Base-by-base conservation (phyloP, 768 basidiomycete species). In the Boletellus ananas region DNA sequence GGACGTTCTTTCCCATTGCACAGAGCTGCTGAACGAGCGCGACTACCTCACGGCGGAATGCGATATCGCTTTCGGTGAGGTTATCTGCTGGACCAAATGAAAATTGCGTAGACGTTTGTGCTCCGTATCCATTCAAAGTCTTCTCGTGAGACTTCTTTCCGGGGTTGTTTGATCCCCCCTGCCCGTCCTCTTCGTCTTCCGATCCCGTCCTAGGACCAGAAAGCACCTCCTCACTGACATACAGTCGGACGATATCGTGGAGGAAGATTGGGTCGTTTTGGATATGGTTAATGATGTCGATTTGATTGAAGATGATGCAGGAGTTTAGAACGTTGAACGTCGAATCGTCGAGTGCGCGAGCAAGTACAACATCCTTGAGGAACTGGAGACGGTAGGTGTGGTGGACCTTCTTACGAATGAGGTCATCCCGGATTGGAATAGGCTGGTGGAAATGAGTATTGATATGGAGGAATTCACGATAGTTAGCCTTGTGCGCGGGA, bases 261-360 rank as follows among this genome's bases (percentile, higher is more conserved):
- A 97, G 73, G 65, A 97, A 89, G 11, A 70, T 64, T 2, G 78
- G 78, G 59, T 96, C 90, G 50, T 77, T 79, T 64, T 93, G 89
- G 31, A 98, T 80, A 62, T 95, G 84, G 43, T 78, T 82, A 62
- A 99, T 94, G 62, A 99, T 97, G 70, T 99, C 96, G 60, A 95
- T 93, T 67, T 99, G 95, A 72, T 98, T 96, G 79, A 94, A 98
- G 64, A 97, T 92, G 67, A 99, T 93, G 70, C 90, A 90, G 2
- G 92, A 94, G 70, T 94, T 97, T 63, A 98, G 81, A 60, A 96
- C 91, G 62, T 92, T 93, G 78, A 97, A 95, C 0, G 94, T 97
- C 2, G 90, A 87, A 68, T 99, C 96, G 61, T 99, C 96, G 43
- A 97, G 80, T 1, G 87, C 85, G 16, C 96, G 86, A 1, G 94